A percentile compares a stretch with the other conserved stretches of the same genome.
These are phyloP conservation scores for Euryodendron excelsum DNA, from an alignment of 148 eudicot species.

Conservation along the genomic window DNA sequence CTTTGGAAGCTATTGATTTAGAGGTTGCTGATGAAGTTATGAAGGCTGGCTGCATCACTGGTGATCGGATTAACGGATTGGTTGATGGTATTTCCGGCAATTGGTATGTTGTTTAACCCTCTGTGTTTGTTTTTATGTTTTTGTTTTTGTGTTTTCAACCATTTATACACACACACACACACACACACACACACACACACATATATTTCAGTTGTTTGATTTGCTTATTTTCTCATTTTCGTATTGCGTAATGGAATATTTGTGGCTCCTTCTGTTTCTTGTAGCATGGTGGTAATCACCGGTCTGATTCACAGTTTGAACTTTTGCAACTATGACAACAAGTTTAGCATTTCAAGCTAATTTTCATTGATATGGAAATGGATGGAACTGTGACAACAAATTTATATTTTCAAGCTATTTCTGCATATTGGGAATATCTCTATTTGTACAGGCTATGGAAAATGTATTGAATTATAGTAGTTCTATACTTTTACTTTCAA, in stretches of 20 bases:
- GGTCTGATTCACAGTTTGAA: too few species aligned
- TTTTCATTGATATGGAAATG: neutral
- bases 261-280: neutral
- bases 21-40: constrained; percentile 87
- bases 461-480: neutral
- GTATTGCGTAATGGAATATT: too few species aligned
- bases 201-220: neutral
- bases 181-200: too few species aligned
- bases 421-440: neutral
- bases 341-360: neutral
- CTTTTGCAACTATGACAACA: neutral
- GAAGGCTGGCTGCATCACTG: constrained; percentile 88
- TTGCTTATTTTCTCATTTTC: neutral
- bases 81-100: constrained; percentile 88
- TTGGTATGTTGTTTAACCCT: constrained; percentile 45
- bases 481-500: neutral
- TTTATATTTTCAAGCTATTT: neutral
- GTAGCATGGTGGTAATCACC: too few species aligned
- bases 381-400: neutral
- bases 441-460: neutral
- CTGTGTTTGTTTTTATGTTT: neutral
- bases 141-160: neutral
- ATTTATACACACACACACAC: too few species aligned
- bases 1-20: constrained; percentile 95
- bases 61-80: constrained; percentile 88